Evolutionary conservation across 306 rosid species (phyloP).

Genomic region (Vigna hirtella): DNA sequence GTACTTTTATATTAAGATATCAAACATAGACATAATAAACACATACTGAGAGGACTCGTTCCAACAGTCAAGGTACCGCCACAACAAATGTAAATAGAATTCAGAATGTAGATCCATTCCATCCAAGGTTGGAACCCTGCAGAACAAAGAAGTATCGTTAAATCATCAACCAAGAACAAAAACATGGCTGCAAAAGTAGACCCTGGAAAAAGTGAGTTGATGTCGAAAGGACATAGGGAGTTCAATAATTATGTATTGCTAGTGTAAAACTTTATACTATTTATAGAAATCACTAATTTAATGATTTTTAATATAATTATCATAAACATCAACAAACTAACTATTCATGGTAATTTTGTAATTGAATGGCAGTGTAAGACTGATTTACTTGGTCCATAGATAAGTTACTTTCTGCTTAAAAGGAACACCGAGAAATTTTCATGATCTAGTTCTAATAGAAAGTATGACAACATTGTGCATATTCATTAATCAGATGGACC

Average conservation of each 20-base stretch:
- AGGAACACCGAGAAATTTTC: slow-evolving; percentile 57
- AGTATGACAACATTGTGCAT: slow-evolving; percentile 89
- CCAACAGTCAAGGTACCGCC: slow-evolving; percentile 30
- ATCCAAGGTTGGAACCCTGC: slow-evolving; percentile 95
- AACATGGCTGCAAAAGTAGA: slow-evolving; percentile 4
- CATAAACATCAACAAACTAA: too few relatives aligned
- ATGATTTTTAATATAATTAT: too few relatives aligned
- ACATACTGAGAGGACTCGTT: slow-evolving; percentile 34
- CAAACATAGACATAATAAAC: slow-evolving; percentile 26
- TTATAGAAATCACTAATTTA: too few relatives aligned
- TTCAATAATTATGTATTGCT: too few relatives aligned
- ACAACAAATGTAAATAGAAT: slow-evolving; percentile 8
- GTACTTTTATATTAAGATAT: slow-evolving; percentile 23
- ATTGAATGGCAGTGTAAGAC: too few relatives aligned
- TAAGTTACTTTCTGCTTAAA: too few relatives aligned
- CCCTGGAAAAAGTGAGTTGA: slow-evolving; percentile 18
- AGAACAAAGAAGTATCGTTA: slow-evolving; percentile 45
- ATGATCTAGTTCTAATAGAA: slow-evolving; percentile 74
- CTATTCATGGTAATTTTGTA: too few relatives aligned
- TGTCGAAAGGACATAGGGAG: background rate
- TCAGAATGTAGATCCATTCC: slow-evolving; percentile 91
- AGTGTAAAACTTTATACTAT: too few relatives aligned
- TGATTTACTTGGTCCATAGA: too few relatives aligned
- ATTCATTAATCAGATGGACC: slow-evolving; percentile 68
- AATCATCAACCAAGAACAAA: background rate